These are phyloP conservation scores for Colletotrichum sp. DNA, from an alignment of 2,329 filamentous ascomycete species.

Conservation along the genomic window DNA sequence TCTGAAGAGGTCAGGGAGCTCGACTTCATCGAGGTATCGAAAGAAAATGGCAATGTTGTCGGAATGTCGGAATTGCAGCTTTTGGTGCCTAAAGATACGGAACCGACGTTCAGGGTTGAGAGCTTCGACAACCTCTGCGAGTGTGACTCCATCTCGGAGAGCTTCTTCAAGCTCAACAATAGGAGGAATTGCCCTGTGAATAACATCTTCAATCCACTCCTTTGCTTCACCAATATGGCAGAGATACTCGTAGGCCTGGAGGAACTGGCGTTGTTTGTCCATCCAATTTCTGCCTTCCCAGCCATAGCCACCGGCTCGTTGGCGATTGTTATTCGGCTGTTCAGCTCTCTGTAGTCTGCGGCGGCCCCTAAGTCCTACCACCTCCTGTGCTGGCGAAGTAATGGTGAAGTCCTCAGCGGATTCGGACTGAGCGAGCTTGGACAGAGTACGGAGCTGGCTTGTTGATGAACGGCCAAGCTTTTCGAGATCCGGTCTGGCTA, in stretches of 20 bases:
- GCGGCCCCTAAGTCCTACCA: slow-evolving; percentile 85
- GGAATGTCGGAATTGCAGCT: slow-evolving; percentile 91
- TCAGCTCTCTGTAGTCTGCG: slow-evolving; percentile 79
- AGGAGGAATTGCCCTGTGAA: slow-evolving; percentile 83
- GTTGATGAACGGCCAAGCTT: slow-evolving; percentile 88
- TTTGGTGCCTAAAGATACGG: slow-evolving; percentile 85
- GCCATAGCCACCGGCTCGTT: slow-evolving; percentile 58
- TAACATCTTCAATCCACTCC: slow-evolving; percentile 96
- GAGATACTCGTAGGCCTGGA: slow-evolving; percentile 97
- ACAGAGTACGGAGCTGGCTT: slow-evolving; percentile 85
- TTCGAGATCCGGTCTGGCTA: slow-evolving; percentile 77
- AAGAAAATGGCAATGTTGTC: slow-evolving; percentile 99
- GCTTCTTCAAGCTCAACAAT: slow-evolving; percentile 95
- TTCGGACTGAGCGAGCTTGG: slow-evolving; percentile 78
- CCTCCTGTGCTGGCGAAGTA: slow-evolving; percentile 79
- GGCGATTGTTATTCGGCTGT: slow-evolving; percentile 52
- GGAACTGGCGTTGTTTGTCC: slow-evolving; percentile 96
- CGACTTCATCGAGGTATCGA: slow-evolving; percentile 87
- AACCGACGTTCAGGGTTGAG: slow-evolving; percentile 78
- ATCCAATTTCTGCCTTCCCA: slow-evolving; percentile 95
- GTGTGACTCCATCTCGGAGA: slow-evolving; percentile 87
- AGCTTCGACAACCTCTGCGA: slow-evolving; percentile 92
- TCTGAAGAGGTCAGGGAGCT: slow-evolving; percentile 92
- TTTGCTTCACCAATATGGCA: slow-evolving; percentile 99
- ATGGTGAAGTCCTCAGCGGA: slow-evolving; percentile 83